These are phyloP conservation scores for Tricholoma sp. DNA, from an alignment of 768 basidiomycete species.

Conservation along the genomic window DNA sequence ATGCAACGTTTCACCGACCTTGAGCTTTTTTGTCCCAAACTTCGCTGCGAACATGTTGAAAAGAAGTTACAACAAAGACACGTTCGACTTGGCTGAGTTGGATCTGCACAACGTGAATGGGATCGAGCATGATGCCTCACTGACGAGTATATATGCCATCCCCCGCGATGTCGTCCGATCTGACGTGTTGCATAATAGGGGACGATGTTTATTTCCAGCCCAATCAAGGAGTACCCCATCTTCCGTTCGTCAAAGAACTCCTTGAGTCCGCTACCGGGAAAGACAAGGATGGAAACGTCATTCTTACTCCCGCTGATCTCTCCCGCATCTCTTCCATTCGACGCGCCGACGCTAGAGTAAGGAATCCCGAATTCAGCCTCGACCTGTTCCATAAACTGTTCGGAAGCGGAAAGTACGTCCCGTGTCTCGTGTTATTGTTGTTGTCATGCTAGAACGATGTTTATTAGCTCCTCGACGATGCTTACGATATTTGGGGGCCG, in stretches of 20 bases:
- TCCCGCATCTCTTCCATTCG: slow-evolving; percentile 52
- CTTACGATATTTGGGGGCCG: slow-evolving; percentile 60
- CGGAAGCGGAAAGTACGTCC: slow-evolving; percentile 51
- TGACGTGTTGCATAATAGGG: slow-evolving; percentile 37
- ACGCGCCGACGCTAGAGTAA: slow-evolving; percentile 43
- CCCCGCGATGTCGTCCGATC: background rate
- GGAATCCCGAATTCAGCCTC: slow-evolving; percentile 52
- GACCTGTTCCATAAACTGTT: slow-evolving; percentile 51
- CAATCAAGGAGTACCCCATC: slow-evolving; percentile 47
- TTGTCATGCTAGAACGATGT: background rate
- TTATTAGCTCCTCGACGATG: slow-evolving; percentile 51
- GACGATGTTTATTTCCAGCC: slow-evolving; percentile 36
- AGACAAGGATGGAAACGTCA: slow-evolving; percentile 33
- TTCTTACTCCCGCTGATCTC: slow-evolving; percentile 52
- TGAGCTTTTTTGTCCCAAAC: slow-evolving; percentile 59
- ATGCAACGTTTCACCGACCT: slow-evolving; percentile 63
- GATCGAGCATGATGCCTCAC: slow-evolving; percentile 63
- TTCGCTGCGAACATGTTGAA: slow-evolving; percentile 50
- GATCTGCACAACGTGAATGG: slow-evolving; percentile 67
- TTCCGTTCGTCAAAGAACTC: slow-evolving; percentile 45
- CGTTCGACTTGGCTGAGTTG: slow-evolving; percentile 58
- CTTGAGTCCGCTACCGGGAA: slow-evolving; percentile 53
- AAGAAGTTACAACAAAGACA: slow-evolving; percentile 49
- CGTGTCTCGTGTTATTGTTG: background rate
- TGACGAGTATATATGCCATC: slow-evolving; percentile 41